These are phyloP conservation scores for Daldinia loculata DNA, from an alignment of 495 filamentous ascomycete species.

Conservation along the genomic window DNA sequence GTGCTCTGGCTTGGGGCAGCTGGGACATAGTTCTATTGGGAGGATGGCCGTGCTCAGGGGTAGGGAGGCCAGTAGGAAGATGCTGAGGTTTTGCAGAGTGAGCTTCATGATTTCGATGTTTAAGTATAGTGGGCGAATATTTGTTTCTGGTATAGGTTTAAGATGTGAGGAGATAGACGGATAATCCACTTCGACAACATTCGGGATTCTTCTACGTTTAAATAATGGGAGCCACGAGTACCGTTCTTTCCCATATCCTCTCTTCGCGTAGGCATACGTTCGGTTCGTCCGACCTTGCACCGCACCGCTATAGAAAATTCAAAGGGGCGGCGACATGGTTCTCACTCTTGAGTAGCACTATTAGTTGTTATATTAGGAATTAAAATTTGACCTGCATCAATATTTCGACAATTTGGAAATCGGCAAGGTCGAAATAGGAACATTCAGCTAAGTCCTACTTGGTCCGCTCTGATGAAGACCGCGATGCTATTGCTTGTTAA, in stretches of 20 bases:
- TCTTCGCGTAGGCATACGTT: background rate
- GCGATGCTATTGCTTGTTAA: background rate
- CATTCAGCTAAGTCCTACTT: conserved; percentile 20
- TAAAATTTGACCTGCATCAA: conserved; percentile 18
- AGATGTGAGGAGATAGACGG: background rate
- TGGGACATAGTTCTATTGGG: conserved; percentile 18
- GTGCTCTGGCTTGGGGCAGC: background rate
- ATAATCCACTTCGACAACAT: background rate
- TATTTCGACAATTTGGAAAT: conserved; percentile 2
- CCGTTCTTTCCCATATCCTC: background rate
- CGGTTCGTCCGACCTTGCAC: too few species aligned
- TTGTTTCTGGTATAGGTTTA: background rate
- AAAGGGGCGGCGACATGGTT: background rate
- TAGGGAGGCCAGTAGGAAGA: conserved; percentile 23
- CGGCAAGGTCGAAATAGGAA: background rate
- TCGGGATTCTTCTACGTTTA: background rate
- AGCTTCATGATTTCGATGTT: conserved; percentile 4
- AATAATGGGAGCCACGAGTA: background rate
- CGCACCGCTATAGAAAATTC: too few species aligned
- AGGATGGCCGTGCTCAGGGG: conserved; percentile 26
- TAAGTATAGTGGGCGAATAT: background rate
- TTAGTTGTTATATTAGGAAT: background rate
- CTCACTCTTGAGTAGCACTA: background rate
- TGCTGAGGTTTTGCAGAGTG: conserved; percentile 6
- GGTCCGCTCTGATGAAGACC: background rate